phyloP scores from a whole-genome alignment of 345 rosid species.

The Brassica rapa region DNA sequence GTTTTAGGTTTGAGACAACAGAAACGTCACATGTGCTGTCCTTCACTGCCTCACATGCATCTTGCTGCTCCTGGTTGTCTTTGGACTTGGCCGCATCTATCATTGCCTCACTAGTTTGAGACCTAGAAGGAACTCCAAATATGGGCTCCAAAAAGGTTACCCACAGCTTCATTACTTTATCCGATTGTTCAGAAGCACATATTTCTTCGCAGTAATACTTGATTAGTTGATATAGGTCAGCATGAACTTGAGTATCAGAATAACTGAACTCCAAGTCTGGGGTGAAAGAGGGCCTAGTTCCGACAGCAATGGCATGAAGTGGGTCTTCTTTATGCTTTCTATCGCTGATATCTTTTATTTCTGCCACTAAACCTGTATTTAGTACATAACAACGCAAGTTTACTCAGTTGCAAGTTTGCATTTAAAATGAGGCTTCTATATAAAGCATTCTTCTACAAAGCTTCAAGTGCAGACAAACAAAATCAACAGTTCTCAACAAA shows the following conservation, averaged over 20 bases:
- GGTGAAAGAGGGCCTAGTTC: constrained; percentile 57
- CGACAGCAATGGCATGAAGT: constrained; percentile 80
- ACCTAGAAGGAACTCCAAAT: constrained; percentile 73
- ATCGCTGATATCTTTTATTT: constrained; percentile 93
- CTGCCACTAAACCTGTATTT: constrained; percentile 77
- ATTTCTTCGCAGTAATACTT: constrained; percentile 92
- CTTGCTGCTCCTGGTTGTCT: constrained; percentile 46
- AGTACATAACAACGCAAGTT: constrained; percentile 14
- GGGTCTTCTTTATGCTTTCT: constrained; percentile 79
- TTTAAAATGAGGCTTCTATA: background rate
- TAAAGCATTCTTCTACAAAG: background rate
- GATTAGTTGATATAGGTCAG: constrained; percentile 87
- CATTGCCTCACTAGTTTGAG: constrained; percentile 72
- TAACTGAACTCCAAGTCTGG: constrained; percentile 79
- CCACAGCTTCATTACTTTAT: constrained; percentile 91
- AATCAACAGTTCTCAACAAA: background rate
- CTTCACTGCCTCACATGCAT: constrained; percentile 54
- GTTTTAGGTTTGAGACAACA: constrained; percentile 49
- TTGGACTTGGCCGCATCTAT: constrained; percentile 61
- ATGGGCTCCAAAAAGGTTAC: constrained; percentile 88
- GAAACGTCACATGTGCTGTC: constrained; percentile 51
- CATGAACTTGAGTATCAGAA: constrained; percentile 75
- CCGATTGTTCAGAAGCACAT: constrained; percentile 83
- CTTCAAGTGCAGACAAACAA: constrained; percentile 15
- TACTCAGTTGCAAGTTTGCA: constrained; percentile 1